Conservation (phyloP, 345 rosid genomes). For the Eucalyptus sideroxylon region DNA sequence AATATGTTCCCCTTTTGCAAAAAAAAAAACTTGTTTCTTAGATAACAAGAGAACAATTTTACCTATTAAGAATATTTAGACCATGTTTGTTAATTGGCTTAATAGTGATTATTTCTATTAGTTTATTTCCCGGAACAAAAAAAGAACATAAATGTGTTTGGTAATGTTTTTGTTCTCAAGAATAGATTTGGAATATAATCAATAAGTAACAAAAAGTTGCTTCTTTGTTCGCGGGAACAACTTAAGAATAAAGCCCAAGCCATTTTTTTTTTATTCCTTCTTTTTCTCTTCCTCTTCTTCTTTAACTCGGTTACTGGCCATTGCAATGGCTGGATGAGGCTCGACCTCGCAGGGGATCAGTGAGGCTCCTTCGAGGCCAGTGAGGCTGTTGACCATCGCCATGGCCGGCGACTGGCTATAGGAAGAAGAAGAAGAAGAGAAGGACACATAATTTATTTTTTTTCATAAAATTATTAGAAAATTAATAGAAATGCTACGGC, state of each 20-base stretch:
- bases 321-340: rapidly evolving
- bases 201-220: too few relatives aligned
- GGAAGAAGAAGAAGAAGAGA: not conserved
- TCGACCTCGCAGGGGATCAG: rapidly evolving
- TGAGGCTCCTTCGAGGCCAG: too few relatives aligned
- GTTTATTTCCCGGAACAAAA: not conserved
- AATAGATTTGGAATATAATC: not conserved
- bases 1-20: not conserved
- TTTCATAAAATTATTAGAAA: too few relatives aligned
- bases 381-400: rapidly evolving
- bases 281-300: not conserved
- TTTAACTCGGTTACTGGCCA: rapidly evolving
- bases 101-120: not conserved
- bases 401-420: rapidly evolving
- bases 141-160: not conserved
- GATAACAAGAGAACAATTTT: not conserved
- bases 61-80: not conserved
- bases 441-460: too few relatives aligned
- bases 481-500: not conserved
- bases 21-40: not conserved
- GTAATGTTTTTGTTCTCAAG: too few relatives aligned
- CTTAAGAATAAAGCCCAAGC: not conserved
- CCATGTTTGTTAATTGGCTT: not conserved
- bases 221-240: rapidly evolving
- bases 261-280: not conserved